Conservation (phyloP, 1,284 basidiomycete genomes). For the Heterobasidion occidentale region DNA sequence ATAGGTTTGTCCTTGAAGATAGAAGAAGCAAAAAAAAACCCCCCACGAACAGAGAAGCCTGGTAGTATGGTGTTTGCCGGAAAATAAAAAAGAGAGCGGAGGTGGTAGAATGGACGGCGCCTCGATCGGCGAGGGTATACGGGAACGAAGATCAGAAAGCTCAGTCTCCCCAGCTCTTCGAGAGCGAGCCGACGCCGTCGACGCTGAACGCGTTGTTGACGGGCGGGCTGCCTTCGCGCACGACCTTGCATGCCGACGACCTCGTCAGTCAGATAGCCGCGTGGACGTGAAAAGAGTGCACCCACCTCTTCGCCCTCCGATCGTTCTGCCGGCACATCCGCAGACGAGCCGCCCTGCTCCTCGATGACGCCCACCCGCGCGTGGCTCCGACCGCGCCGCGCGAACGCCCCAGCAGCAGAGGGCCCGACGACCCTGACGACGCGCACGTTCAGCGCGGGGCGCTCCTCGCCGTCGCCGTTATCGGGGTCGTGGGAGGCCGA, state of each 20-base stretch:
- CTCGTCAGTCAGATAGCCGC: neutral
- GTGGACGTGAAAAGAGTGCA: neutral
- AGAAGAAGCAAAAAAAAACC: neutral
- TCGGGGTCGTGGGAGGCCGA: slow-evolving; percentile 6
- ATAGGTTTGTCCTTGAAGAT: too few species aligned
- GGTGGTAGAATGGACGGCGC: too few species aligned
- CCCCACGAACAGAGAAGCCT: too few species aligned
- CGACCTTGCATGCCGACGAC: neutral
- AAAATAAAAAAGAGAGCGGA: too few species aligned
- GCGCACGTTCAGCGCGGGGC: neutral
- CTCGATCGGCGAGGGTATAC: too few species aligned
- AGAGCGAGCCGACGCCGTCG: slow-evolving; percentile 12
- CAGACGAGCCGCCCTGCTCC: neutral
- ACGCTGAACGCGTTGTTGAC: slow-evolving; percentile 6
- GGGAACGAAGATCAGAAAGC: neutral
- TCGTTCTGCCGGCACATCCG: neutral
- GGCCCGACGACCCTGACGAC: neutral
- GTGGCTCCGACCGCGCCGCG: neutral
- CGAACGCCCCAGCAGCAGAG: neutral
- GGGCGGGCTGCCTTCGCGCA: neutral
- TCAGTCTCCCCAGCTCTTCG: slow-evolving; percentile 21
- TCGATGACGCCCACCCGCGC: neutral
- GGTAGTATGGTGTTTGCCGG: too few species aligned
- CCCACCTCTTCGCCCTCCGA: neutral
- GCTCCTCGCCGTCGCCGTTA: neutral